Base-by-base conservation (phyloP, 768 basidiomycete genomes). In the Rhodotorula toruloides region DNA sequence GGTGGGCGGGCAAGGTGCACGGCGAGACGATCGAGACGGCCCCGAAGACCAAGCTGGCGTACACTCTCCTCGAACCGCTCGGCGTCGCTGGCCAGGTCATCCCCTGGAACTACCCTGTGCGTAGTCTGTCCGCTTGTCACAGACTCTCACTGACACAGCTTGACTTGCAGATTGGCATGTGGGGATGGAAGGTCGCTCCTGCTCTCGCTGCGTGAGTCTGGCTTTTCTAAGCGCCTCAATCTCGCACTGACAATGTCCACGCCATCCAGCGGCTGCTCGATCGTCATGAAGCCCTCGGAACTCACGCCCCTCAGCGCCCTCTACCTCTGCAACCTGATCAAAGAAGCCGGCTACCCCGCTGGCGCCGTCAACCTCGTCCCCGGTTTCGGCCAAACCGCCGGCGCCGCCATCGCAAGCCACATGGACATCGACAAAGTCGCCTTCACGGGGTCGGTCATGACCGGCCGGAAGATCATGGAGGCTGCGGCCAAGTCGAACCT, bases 401-500 rank as follows among this genome's bases (percentile, higher is more conserved):
- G 93, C 27, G 87, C 87, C 16, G 90, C 91, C 4, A 82, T 98
- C 63, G 80, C 92, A 5, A 77, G 83, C 19, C 93, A 98, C 77
- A 82, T 76, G 56, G 88, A 87, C 68, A 87, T 98, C 54, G 61
- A 70, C 54, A 72, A 76, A 69, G 83, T 97, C 68, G 91, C 92
- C 6, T 94, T 97, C 78, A 97, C 93, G 19, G 94, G 93, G 52
- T 91, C 89, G 40, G 92, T 91, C 22, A 75, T 84, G 61, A 92
- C 90, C 9, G 93, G 93, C 34, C 84, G 91, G 27, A 88, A 87
- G 75, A 85, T 98, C 74, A 87, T 91, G 84, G 86, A 89, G 75
- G 90, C 92, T 14, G 90, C 94, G 4, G 90, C 93, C 14, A 86
- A 87, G 77, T 89, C 87, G 72, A 98, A 98, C 79, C 79, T 97